phyloP scores from a whole-genome alignment of 164 flowering plant genomes.

The Platanus orientalis region DNA sequence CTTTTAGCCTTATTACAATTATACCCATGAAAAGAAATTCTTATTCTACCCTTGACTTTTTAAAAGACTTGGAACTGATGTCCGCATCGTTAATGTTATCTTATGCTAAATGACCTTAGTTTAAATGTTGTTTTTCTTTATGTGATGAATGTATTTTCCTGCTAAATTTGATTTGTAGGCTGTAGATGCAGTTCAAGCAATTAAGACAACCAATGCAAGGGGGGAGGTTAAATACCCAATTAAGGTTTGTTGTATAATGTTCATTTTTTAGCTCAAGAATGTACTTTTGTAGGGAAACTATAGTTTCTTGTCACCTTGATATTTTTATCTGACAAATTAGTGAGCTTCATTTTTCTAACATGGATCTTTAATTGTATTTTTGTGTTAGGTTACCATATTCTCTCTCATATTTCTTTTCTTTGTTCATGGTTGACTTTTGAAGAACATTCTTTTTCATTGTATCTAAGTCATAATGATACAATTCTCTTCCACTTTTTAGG shows the following conservation, averaged over 20 bases:
- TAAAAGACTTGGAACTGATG: no score
- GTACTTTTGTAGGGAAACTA: neutral
- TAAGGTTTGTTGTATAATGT: slow-evolving; percentile 51
- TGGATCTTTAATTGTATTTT: neutral
- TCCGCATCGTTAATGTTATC: no score
- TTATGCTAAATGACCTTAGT: no score
- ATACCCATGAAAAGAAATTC: no score
- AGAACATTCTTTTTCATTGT: no score
- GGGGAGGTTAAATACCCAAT: slow-evolving; percentile 95
- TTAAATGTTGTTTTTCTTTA: no score
- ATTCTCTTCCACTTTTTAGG: slow-evolving; percentile 41
- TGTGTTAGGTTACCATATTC: no score
- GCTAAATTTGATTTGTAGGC: slow-evolving; percentile 40
- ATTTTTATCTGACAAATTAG: neutral
- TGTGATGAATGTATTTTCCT: no score
- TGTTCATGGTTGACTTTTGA: slow-evolving; percentile 55
- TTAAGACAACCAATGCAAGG: slow-evolving; percentile 78
- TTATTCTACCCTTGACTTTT: no score
- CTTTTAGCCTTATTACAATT: no score
- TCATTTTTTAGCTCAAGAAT: no score
- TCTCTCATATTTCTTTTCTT: slow-evolving; percentile 5
- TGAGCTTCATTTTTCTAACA: neutral
- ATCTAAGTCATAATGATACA: no score
- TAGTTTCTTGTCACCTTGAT: neutral
- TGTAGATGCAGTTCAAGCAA: slow-evolving; percentile 89